phyloP scores from a whole-genome alignment of 768 basidiomycete species.

The Tulasnella sp. region DNA sequence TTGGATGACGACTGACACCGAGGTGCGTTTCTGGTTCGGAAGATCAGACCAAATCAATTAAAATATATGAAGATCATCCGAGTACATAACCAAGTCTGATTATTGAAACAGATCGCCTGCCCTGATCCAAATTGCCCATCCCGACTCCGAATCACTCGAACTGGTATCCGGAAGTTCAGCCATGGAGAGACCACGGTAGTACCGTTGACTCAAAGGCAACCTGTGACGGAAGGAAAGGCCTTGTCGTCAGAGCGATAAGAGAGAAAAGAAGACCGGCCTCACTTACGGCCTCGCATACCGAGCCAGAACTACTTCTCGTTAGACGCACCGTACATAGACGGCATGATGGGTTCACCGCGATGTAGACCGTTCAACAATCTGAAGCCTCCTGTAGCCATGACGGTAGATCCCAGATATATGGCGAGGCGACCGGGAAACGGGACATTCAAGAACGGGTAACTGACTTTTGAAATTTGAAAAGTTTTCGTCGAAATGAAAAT shows the following conservation, averaged over 20 bases:
- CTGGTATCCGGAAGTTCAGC: slow-evolving; percentile 40
- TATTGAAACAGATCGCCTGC: slow-evolving; percentile 40
- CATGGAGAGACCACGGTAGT: slow-evolving; percentile 46
- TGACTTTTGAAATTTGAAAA: slow-evolving; percentile 53
- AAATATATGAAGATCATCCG: no score
- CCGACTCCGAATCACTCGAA: slow-evolving; percentile 39
- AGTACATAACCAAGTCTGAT: not conserved
- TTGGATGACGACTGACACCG: slow-evolving; percentile 58
- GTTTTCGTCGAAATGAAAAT: not conserved
- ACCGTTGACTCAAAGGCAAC: slow-evolving; percentile 20
- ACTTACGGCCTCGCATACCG: not conserved
- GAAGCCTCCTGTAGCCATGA: slow-evolving; percentile 46
- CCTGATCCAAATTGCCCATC: slow-evolving; percentile 58
- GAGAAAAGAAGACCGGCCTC: not conserved
- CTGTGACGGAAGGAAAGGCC: not conserved
- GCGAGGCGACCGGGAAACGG: slow-evolving; percentile 38
- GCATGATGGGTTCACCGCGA: not conserved
- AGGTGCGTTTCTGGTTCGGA: not conserved
- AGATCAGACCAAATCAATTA: no score
- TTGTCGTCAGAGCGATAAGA: not conserved
- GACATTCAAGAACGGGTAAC: slow-evolving; percentile 74
- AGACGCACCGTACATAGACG: not conserved
- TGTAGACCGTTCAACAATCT: slow-evolving; percentile 50
- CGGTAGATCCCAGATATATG: slow-evolving; percentile 47
- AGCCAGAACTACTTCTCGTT: not conserved